Evolutionary conservation across 768 basidiomycete species (phyloP), one percentile per base, ranked within the genome.

Genomic region (Hygrocybe coccinea): DNA sequence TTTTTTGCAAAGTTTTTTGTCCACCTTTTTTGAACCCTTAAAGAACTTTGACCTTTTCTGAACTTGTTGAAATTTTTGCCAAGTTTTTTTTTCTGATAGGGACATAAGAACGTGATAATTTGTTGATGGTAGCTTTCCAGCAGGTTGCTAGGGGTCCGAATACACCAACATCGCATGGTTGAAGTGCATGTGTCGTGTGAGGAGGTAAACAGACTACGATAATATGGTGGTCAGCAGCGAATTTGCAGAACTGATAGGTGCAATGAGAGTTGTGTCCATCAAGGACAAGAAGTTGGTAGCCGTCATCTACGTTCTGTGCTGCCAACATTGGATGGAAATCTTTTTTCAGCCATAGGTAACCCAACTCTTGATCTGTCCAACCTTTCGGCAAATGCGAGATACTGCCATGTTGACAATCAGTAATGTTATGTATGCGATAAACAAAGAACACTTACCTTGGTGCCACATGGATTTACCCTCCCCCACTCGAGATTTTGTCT

Each of bases 301-400:
- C 38, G 5, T 19, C 38, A 3, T 14, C 19, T 12, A 4, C 12
- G 38, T 39, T 39, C 19, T 11, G 14, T 14, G 38, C 38, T 15
- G 38, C 55, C 7, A 62, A 60, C 21, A 56, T 44, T 1, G 56
- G 59, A 1, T 61, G 60, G 37, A 69, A 67, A 21, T 60, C 60
- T 15, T 61, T 39, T 41, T 62, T 44, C 10, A 69, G 35, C 68
- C 68, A 69, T 15, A 56, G 3, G 5, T 47, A 3, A 10, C 60
- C 65, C 19, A 67, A 47, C 9, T 66, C 59, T 21, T 65, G 56
- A 48, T 66, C 66, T 0, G 65, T 69, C 68, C 68, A 69, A 1
- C 68, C 68, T 39, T 63, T 67, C 6, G 59, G 62, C 1, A 65
- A 69, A 15, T 54, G 44, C 1, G 63, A 55, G 1, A 62, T 54